A percentile compares a stretch with the other conserved stretches of the same genome.
phyloP scores from a whole-genome alignment of 2,329 filamentous ascomycete genomes.

The Aspergillus sclerotialis region DNA sequence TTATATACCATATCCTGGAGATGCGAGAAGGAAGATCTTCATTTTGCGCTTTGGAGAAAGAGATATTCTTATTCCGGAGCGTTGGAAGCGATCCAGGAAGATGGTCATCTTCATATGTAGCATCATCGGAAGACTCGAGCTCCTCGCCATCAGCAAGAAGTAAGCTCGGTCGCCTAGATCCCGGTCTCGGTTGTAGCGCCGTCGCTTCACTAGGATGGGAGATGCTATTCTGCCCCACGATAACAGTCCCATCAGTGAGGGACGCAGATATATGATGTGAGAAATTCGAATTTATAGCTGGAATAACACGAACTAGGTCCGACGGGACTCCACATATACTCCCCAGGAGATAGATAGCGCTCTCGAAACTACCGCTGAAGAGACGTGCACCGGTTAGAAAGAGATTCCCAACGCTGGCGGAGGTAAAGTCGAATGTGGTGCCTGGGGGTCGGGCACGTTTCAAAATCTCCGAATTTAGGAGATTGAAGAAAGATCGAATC shows the following conservation, averaged over 20 bases:
- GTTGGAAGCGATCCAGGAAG: conserved; percentile 64
- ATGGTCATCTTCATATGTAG: conserved; percentile 40
- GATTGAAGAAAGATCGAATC: conserved; percentile 69
- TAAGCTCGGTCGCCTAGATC: conserved; percentile 26
- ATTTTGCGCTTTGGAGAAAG: conserved; percentile 71
- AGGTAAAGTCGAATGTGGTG: conserved; percentile 70
- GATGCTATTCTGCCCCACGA: conserved; percentile 89
- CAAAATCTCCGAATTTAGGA: conserved; percentile 69
- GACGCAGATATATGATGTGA: conserved; percentile 88
- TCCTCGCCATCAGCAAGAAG: conserved; percentile 28
- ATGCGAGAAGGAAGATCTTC: conserved; percentile 75
- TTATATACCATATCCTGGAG: conserved; percentile 89
- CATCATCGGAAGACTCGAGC: conserved; percentile 23
- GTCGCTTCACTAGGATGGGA: conserved; percentile 71
- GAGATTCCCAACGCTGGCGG: conserved; percentile 69
- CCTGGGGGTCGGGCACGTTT: conserved; percentile 64
- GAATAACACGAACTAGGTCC: conserved; percentile 66
- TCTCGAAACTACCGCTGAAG: conserved; percentile 88
- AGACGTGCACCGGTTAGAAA: conserved; percentile 79
- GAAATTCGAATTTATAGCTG: conserved; percentile 91
- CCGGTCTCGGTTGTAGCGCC: conserved; percentile 29
- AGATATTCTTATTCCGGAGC: conserved; percentile 72
- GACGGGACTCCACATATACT: conserved; percentile 79
- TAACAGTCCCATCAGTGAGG: conserved; percentile 65
- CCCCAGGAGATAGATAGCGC: conserved; percentile 81